Percentiles rank a stretch among this genome's conserved stretches.
These are phyloP conservation scores for Ilex asprella DNA, from an alignment of 257 asterid species.

Conservation along the genomic window DNA sequence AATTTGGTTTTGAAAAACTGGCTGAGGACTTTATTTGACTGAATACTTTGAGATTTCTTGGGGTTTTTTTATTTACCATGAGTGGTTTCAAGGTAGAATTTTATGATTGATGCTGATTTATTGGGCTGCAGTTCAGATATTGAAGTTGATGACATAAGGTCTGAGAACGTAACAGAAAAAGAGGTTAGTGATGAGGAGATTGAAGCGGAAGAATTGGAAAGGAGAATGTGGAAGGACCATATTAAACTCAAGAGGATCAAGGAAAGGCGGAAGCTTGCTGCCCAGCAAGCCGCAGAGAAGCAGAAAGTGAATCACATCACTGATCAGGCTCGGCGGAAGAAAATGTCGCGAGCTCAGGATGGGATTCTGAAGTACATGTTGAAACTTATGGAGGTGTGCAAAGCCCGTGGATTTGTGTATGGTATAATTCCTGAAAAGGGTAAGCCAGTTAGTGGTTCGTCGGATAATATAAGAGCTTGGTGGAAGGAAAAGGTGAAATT, in stretches of 20 bases:
- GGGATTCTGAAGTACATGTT: slow-evolving; percentile 72
- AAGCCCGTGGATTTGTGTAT: slow-evolving; percentile 63
- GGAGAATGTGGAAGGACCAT: slow-evolving; percentile 68
- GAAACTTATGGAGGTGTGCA: slow-evolving; percentile 77
- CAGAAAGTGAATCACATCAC: slow-evolving; percentile 44
- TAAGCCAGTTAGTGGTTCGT: slow-evolving; percentile 61
- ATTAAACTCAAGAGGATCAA: slow-evolving; percentile 64
- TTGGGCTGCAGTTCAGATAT: slow-evolving; percentile 52
- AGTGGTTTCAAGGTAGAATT: not conserved
- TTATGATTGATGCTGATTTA: slow-evolving; percentile 14
- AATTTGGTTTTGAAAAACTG: no score
- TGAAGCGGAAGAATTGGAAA: slow-evolving; percentile 52
- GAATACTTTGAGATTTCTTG: not conserved
- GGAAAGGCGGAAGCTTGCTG: slow-evolving; percentile 50
- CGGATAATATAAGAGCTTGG: slow-evolving; percentile 69
- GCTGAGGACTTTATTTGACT: not conserved
- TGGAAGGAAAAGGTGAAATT: slow-evolving; percentile 75
- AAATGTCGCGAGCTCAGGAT: slow-evolving; percentile 70
- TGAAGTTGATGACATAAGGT: slow-evolving; percentile 44
- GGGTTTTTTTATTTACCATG: not conserved
- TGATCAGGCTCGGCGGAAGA: slow-evolving; percentile 62
- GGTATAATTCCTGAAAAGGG: slow-evolving; percentile 77
- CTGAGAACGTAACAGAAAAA: slow-evolving; percentile 44
- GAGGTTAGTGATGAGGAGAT: slow-evolving; percentile 79
- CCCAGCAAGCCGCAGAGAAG: slow-evolving; percentile 47